Evolutionary conservation across 345 rosid species (phyloP).

Genomic region (Brassica nigra): DNA sequence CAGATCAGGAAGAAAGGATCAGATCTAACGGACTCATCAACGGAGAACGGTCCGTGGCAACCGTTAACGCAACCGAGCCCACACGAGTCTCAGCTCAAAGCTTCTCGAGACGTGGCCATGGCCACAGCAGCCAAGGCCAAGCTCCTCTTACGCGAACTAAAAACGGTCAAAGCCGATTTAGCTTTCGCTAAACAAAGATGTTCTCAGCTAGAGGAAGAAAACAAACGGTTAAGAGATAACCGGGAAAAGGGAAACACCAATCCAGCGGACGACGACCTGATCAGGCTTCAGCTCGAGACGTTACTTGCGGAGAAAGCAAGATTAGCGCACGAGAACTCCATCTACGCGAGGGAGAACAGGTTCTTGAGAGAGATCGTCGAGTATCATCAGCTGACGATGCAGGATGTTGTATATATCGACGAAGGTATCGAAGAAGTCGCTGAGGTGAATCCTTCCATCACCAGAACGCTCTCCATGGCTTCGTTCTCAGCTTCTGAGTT

Average conservation of each 20-base stretch:
- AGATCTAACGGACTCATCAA: constrained; percentile 35
- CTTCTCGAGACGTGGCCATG: constrained; percentile 99
- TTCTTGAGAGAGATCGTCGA: constrained; percentile 94
- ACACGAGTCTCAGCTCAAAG: constrained; percentile 90
- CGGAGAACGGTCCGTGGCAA: constrained; percentile 53
- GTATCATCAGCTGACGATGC: constrained; percentile 95
- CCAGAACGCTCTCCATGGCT: constrained; percentile 53
- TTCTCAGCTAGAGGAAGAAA: constrained; percentile 90
- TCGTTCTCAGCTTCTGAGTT: constrained; percentile 42
- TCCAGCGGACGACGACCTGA: constrained; percentile 90
- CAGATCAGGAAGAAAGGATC: constrained; percentile 72
- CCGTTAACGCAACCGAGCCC: constrained; percentile 44
- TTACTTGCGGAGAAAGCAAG: constrained; percentile 95
- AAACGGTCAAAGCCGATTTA: constrained; percentile 93
- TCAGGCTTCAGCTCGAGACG: constrained; percentile 95
- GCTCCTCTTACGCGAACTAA: constrained; percentile 90
- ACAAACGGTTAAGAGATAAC: constrained; percentile 81
- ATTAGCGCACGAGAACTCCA: constrained; percentile 82
- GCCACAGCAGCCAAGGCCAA: constrained; percentile 99
- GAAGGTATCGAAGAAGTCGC: constrained; percentile 79
- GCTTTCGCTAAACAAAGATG: constrained; percentile 87
- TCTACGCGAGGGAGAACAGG: constrained; percentile 84
- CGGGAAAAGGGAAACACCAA: constrained; percentile 70
- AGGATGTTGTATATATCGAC: constrained; percentile 87
- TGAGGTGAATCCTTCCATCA: constrained; percentile 57